Evolutionary conservation across 1,139 yeast species (phyloP), one percentile per base, ranked within the genome.

Genomic region (Neolecta irregularis): DNA sequence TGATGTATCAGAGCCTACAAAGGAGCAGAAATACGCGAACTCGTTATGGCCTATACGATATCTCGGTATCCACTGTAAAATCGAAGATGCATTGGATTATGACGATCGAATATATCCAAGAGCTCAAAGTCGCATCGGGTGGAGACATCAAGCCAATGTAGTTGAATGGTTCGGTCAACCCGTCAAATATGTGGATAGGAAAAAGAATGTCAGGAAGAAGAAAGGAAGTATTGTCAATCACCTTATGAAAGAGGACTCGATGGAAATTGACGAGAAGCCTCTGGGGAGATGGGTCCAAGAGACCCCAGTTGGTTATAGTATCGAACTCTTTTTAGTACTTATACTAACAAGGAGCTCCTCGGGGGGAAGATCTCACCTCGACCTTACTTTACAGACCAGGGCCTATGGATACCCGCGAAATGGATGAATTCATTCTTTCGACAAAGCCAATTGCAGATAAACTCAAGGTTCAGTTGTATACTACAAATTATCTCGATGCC

Each of bases 231-330:
- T 11, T 13, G 29, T 17, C 9, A 9, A 12, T n/a, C 29, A 29
- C 12, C 30, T 8, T 24, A 15, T n/a, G n/a, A n/a, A n/a, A n/a
- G n/a, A n/a, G n/a, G n/a, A n/a, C n/a, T n/a, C n/a, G n/a, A n/a
- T n/a, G n/a, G n/a, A n/a, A n/a, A n/a, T n/a, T n/a, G n/a, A n/a
- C n/a, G n/a, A n/a, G n/a, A n/a, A n/a, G n/a, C n/a, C n/a, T n/a
- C n/a, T n/a, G n/a, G n/a, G n/a, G n/a, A n/a, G n/a, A n/a, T 80
- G 93, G 93, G 56, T 79, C 28, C 85, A 76, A 48, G 78, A 74
- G 3, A 59, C 75, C 43, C 93, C 93, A 0, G 62, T 64, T 38
- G 93, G 93, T 0, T 80, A 77, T 49, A 58, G 76, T n/a, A n/a
- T n/a, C n/a, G n/a, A n/a, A n/a, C n/a, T n/a, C n/a, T n/a, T n/a